Evolutionary conservation across 164 flowering plant genomes (phyloP), one percentile per base, ranked within the genome.

Genomic region (Platanus orientalis): DNA sequence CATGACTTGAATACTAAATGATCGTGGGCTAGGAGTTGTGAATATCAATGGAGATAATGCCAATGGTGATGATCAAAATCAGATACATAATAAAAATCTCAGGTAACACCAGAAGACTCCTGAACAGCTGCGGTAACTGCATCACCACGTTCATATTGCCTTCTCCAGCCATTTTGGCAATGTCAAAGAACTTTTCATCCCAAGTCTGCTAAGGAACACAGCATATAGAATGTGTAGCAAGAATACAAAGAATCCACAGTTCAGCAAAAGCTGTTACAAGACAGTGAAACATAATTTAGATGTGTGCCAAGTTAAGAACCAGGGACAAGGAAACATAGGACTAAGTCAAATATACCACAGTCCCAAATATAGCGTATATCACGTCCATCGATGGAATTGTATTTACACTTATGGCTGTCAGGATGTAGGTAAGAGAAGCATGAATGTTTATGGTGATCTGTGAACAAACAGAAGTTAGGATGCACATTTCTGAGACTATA

Each of bases 391-490:
- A 86, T 20, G 92, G 97, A 62, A 88, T 73, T 45, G 79, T 28
- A 66, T 80, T 83, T 32, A 87, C 26, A 12, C 97, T 95, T 14
- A 79, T 30, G 57, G 87, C 80, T 34, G 96, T 75, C 66, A 86
- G 84, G 54, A 86, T 17, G 64, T 72, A 84, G 6, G 96, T 69
- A 52, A 94, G 76, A 36, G 89, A 75, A 53, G 97, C 96, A 72
- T 94, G 96, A 54, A 90, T 75, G 67, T 90, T 94, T 61, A 89
- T 76, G 36, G 92, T 87, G 77, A 93, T 93, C 98, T 93, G 76
- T 80, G 80, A 64, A 58, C 23, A 69, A 61, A 66, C 42, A 27
- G 61, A 70, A 55, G 12, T 52, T 49, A 48, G 50, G 16, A 57
- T 50, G 11, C 17, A 36, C 27, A 49, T 56, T 55, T 29, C 36